Evolutionary conservation across 495 filamentous ascomycete genomes (phyloP).

Genomic region (Podospora didyma): DNA sequence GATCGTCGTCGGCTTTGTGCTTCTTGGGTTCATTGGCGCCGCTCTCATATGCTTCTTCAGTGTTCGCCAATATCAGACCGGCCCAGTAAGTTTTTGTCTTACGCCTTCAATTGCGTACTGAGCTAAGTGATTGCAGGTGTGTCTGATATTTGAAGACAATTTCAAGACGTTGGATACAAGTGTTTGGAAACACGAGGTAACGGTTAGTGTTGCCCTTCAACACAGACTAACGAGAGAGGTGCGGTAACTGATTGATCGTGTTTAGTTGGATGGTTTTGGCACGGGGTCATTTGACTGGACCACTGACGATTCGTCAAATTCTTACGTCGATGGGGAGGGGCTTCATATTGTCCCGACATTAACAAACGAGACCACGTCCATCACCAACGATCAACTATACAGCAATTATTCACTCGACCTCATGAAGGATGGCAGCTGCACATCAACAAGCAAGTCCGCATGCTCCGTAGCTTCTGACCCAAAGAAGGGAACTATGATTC

Average conservation of each 20-base stretch:
- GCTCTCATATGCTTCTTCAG: slow-evolving; percentile 26
- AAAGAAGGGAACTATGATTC: slow-evolving; percentile 34
- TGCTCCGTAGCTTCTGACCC: slow-evolving; percentile 32
- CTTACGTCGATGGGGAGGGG: slow-evolving; percentile 35
- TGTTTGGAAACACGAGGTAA: slow-evolving; percentile 34
- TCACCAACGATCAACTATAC: slow-evolving; percentile 29
- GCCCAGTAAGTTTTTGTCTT: slow-evolving; percentile 10
- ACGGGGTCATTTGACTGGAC: slow-evolving; percentile 44
- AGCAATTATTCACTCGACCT: slow-evolving; percentile 32
- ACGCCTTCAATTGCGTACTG: background rate
- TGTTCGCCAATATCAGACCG: slow-evolving; percentile 10
- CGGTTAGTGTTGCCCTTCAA: slow-evolving; percentile 1
- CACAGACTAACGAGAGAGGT: background rate
- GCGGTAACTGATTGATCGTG: background rate
- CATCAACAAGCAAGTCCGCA: slow-evolving; percentile 17
- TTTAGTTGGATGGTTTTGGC: slow-evolving; percentile 35
- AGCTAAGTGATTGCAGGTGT: background rate
- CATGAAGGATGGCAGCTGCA: slow-evolving; percentile 33
- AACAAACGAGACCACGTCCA: slow-evolving; percentile 33
- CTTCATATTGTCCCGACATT: slow-evolving; percentile 46
- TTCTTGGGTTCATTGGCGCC: slow-evolving; percentile 25
- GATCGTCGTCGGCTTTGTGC: slow-evolving; percentile 32
- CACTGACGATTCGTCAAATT: slow-evolving; percentile 37
- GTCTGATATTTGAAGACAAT: slow-evolving; percentile 37
- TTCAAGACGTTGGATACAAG: slow-evolving; percentile 33